Percentiles rank a stretch among this genome's conserved stretches.
Evolutionary conservation across 768 basidiomycete species (phyloP).

Genomic region (Lentinula sp.): DNA sequence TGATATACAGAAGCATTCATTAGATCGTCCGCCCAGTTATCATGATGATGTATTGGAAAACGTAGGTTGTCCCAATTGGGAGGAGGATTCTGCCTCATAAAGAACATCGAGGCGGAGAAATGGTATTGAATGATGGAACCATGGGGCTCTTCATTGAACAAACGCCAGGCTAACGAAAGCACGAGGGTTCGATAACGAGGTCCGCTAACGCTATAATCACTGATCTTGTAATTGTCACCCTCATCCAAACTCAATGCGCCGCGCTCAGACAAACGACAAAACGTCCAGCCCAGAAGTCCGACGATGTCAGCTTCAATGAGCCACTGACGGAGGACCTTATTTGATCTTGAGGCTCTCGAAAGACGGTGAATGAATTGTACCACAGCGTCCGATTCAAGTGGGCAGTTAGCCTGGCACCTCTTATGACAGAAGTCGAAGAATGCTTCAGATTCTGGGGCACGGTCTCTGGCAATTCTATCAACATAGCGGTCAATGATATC

Average conservation of each 20-base stretch:
- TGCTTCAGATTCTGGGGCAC: background rate
- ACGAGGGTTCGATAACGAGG: background rate
- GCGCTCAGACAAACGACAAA: background rate
- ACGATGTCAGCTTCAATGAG: background rate
- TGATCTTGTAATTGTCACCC: background rate
- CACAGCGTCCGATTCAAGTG: background rate
- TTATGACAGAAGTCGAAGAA: background rate
- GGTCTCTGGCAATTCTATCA: background rate
- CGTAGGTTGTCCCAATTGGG: background rate
- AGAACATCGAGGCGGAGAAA: background rate
- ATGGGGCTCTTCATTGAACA: background rate
- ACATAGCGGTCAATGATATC: background rate
- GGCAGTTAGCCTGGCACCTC: background rate
- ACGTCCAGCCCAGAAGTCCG: background rate
- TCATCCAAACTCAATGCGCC: background rate
- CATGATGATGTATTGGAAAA: background rate
- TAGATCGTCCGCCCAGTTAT: background rate
- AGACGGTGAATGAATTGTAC: background rate
- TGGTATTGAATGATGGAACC: background rate
- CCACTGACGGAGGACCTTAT: background rate
- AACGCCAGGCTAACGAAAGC: background rate
- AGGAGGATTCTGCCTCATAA: background rate
- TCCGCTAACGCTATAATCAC: background rate
- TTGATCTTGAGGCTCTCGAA: background rate
- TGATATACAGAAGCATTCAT: background rate